Evolutionary conservation across 768 basidiomycete species (phyloP).

Genomic region (Auriculariales sp.): DNA sequence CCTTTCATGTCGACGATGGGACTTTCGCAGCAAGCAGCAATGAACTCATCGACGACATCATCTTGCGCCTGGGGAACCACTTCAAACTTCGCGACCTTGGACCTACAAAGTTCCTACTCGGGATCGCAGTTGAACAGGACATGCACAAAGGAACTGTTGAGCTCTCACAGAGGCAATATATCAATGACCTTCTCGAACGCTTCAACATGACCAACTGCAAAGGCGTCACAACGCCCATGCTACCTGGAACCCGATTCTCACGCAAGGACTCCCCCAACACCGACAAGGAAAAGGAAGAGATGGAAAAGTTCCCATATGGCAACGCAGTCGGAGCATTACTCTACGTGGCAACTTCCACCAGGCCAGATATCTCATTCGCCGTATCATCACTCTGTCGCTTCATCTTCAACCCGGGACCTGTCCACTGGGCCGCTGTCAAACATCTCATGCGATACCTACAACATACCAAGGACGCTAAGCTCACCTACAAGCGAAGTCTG

Average conservation of each 20-base stretch:
- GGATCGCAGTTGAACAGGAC: constrained; percentile 9
- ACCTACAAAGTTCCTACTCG: constrained; percentile 10
- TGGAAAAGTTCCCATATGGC: constrained; percentile 15
- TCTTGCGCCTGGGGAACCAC: too few relatives aligned
- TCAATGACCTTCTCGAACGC: constrained; percentile 5
- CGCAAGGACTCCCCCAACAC: constrained; percentile 2
- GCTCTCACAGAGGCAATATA: constrained; percentile 10
- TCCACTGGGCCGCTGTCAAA: constrained; percentile 24
- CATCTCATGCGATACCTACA: constrained; percentile 22
- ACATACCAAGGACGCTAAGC: constrained; percentile 15
- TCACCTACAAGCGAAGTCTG: constrained; percentile 11
- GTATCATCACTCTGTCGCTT: constrained; percentile 18
- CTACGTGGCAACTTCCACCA: constrained; percentile 18
- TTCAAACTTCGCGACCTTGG: constrained; percentile 14
- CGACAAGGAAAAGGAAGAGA: constrained; percentile 7
- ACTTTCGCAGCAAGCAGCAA: too few relatives aligned
- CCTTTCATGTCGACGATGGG: too few relatives aligned
- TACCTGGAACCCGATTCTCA: constrained; percentile 3
- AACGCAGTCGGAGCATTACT: constrained; percentile 17
- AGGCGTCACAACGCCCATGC: constrained; percentile 9
- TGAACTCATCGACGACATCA: too few relatives aligned
- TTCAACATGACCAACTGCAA: constrained; percentile 7
- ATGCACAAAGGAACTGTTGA: background rate
- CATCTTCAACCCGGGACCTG: constrained; percentile 14
- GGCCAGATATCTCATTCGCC: constrained; percentile 21